Base-by-base conservation (phyloP, 176 grass and related monocot genomes). In the Oryza meridionalis region DNA sequence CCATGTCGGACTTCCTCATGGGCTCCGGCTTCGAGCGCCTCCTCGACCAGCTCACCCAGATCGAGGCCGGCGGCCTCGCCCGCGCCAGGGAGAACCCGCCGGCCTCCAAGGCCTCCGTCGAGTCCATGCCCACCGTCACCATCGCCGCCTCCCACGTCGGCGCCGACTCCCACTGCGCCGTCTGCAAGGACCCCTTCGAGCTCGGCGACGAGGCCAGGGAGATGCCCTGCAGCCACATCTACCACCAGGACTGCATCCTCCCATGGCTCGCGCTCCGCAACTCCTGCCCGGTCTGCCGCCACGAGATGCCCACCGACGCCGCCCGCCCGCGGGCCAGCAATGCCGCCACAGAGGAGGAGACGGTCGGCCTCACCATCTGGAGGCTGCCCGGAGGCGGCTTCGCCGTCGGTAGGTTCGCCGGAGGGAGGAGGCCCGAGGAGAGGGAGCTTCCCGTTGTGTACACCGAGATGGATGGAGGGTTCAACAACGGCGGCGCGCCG, bases 1-100 rank as follows among this genome's bases (percentile, higher is more conserved):
- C 78, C 77, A 99, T 99, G 84, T 99, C 93, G 0, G 93, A 99
- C 78, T 99, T 99, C 79, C 78, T 99, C 77, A 96, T 96, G 97
- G 97, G 97, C 1, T 96, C 93, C 7, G 97, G 97, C 16, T 99
- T 99, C 79, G 93, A 99, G 67, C 88, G 97, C 6, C 89, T 99
- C 2, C 81, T 99, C 0, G 90, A 94, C 73, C 93, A 99, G 88
- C 86, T 99, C 37, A 85, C 93, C 8, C 93, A 96, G 91, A 96
- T 99, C 77, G 97, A 99, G 69, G 75, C 91, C 9, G 84, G 89
- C 22, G 92, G 88, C 0, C 69, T 93, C 9, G 85, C 86, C 0
- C 84, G 90, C 25, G 78, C 83, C 0, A 80, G 72, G 27, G 86
- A 91, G 73, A 88, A 92, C 68, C 91, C 93, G 0, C 97, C 93